Evolutionary conservation across 768 basidiomycete genomes (phyloP).

Genomic region (Boletus subcaerulescens): DNA sequence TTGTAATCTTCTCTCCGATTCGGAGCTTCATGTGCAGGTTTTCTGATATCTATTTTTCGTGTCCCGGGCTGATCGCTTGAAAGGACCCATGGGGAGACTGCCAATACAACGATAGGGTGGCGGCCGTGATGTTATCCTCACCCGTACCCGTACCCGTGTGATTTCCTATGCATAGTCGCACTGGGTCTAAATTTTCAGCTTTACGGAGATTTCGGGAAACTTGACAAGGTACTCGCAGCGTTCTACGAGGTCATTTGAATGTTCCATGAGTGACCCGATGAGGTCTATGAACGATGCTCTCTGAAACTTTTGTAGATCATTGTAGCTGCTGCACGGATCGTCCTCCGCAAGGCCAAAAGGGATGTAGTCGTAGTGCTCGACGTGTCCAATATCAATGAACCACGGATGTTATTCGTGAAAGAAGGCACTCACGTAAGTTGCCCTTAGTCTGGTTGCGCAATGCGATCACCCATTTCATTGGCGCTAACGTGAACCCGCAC

Average conservation of each 20-base stretch:
- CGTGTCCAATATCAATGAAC: conserved; percentile 8
- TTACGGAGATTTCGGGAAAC: conserved; percentile 25
- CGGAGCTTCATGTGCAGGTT: no score
- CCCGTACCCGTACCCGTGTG: no score
- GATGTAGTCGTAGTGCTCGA: conserved; percentile 22
- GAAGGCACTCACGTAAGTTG: conserved; percentile 20
- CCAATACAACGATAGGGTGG: no score
- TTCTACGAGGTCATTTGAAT: conserved; percentile 31
- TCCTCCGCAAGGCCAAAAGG: conserved; percentile 26
- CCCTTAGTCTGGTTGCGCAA: no score
- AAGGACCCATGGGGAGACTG: no score
- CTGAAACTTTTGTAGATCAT: background rate
- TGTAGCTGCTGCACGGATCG: conserved; percentile 26
- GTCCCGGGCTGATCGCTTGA: no score
- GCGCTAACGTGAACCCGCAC: no score
- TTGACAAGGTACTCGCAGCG: conserved; percentile 27
- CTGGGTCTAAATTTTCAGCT: conserved; percentile 4
- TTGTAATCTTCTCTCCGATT: no score
- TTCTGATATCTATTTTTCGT: no score
- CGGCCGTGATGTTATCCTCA: no score
- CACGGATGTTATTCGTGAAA: conserved; percentile 13
- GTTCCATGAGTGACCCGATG: conserved; percentile 22
- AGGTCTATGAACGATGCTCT: background rate
- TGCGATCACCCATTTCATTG: no score
- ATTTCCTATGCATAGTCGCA: no score